These are phyloP conservation scores for Rhodosorus marinus DNA, from an alignment of 23 red algal species.

Conservation along the genomic window DNA sequence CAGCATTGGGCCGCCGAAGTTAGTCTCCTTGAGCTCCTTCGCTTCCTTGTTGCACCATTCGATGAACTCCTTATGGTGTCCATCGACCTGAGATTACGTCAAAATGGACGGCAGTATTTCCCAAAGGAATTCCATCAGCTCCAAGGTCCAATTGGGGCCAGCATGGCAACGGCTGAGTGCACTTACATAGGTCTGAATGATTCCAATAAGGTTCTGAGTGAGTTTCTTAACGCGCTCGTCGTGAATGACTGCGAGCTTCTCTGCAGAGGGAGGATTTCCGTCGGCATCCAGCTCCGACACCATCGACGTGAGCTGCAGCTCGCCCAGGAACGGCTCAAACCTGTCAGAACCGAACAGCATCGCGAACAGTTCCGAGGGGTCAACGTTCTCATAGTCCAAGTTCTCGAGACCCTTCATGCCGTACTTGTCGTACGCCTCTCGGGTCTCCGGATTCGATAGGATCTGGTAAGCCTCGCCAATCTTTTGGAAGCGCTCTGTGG, in stretches of 20 bases:
- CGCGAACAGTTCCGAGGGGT: slow-evolving; percentile 39
- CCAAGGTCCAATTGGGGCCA: no score
- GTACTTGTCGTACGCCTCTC: slow-evolving; percentile 21
- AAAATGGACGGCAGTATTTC: no score
- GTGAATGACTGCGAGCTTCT: no score
- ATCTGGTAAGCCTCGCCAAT: slow-evolving; percentile 8
- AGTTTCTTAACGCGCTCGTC: no score
- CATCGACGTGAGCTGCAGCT: slow-evolving; percentile 44
- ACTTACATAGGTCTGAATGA: no score
- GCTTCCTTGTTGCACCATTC: background rate
- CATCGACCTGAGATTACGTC: background rate
- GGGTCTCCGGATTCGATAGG: slow-evolving; percentile 30
- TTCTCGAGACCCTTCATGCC: slow-evolving; percentile 30
- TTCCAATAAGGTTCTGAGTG: no score
- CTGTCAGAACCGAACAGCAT: slow-evolving; percentile 68
- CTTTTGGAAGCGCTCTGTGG: background rate
- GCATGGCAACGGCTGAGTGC: no score
- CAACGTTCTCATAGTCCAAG: slow-evolving; percentile 31
- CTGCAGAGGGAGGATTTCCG: slow-evolving; percentile 31
- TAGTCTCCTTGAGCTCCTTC: background rate
- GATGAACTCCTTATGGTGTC: background rate
- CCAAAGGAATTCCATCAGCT: no score
- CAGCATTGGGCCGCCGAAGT: background rate
- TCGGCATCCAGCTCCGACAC: slow-evolving; percentile 48
- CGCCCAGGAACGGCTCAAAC: slow-evolving; percentile 57